phyloP scores from a whole-genome alignment of 192 early-diverging fungal species.

The Umbelopsis isabellina region DNA sequence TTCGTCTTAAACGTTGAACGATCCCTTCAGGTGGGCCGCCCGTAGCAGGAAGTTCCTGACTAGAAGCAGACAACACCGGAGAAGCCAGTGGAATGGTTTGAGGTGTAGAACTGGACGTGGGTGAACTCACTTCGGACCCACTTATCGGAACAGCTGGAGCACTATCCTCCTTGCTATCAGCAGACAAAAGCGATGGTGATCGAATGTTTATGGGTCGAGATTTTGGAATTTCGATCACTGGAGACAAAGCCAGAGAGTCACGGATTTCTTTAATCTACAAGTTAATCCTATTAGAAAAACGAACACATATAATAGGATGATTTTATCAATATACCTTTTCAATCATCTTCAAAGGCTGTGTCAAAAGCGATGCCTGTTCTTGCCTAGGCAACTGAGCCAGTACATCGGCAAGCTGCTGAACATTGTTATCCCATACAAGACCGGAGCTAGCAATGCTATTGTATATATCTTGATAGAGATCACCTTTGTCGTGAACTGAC shows the following conservation, averaged over 20 bases:
- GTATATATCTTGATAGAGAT: slow-evolving; percentile 6
- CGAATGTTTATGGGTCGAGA: slow-evolving; percentile 1
- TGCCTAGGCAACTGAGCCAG: neutral
- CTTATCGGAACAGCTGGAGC: neutral
- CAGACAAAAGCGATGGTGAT: neutral
- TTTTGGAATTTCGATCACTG: neutral
- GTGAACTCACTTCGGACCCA: neutral
- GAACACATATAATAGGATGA: neutral
- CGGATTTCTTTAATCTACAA: neutral
- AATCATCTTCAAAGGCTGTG: neutral
- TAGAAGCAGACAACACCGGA: too few relatives aligned
- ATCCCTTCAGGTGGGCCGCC: neutral
- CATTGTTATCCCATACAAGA: slow-evolving; percentile 11
- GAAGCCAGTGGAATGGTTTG: neutral
- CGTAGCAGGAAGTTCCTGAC: neutral
- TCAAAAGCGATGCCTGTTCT: neutral
- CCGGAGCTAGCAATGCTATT: neutral
- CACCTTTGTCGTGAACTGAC: neutral
- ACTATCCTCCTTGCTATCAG: neutral
- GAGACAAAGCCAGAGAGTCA: neutral
- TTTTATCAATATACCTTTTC: neutral
- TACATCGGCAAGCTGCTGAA: neutral
- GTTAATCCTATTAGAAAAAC: neutral
- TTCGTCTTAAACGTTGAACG: neutral
- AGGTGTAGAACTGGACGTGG: neutral